Evolutionary conservation across 2,329 filamentous ascomycete genomes (phyloP), one percentile per base, ranked within the genome.

Genomic region (Alternaria atra): DNA sequence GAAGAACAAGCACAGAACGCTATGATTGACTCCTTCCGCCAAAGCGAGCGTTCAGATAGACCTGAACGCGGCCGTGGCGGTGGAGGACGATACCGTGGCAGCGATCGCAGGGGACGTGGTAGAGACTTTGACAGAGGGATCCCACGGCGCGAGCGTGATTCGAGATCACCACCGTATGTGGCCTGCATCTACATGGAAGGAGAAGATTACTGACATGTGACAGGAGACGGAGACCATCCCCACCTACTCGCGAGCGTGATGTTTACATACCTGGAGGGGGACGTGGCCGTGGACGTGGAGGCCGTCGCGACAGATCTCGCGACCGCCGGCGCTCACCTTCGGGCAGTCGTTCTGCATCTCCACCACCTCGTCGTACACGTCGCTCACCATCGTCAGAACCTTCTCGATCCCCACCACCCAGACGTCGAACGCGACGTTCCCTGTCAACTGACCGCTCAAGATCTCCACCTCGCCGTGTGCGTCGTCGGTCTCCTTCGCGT

Each of bases 1-100:
- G 91, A 94, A 73, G 87, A 90, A 57, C 67, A 69, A 15, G 70
- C 71, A 68, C 84, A 87, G 51, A 89, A 91, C 58, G 91, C 95
- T 61, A 88, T 88, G 63, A 72, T 92, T 42, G 86, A 90, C 65
- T 84, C 85, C 40, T 82, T 92, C 55, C 87, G 91, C 73, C 88
- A 91, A 58, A 85, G 86, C 58, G 89, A 91, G 55, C 81, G 81
- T 25, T 71, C 75, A 54, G 81, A 81, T 29, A 73, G 74, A 40
- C 83, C 84, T 13, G 72, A 84, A 58, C 83, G 80, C 61, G 83
- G 73, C 48, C 67, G 69, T 55, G 84, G 85, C 48, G 82, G 67
- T 54, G 67, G 85, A 50, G 69, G 72, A 56, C 84, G 85, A 54
- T 85, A 86, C 53, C 82, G 84, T 37, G 70, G 84, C 58, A 66